Conservation (phyloP, 306 rosid genomes). For the Cucurbita maxima region DNA sequence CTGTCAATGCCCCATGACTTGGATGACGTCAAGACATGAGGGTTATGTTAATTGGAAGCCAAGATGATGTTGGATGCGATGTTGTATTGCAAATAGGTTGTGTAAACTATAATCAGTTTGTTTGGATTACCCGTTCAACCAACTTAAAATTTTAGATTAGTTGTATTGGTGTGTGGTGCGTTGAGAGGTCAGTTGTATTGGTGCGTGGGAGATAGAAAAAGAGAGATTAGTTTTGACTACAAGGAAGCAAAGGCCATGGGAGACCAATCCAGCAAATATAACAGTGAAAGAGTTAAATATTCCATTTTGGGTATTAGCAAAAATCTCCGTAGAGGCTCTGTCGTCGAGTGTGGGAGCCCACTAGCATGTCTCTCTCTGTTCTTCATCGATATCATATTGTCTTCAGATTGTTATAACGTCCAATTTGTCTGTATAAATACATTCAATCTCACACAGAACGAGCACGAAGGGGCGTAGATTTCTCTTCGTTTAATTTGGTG, state of each 20-base stretch:
- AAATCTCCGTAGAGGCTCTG: not conserved
- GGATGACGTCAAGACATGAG: too few species aligned
- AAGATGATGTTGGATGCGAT: too few species aligned
- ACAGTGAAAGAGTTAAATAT: not conserved
- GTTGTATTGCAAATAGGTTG: too few species aligned
- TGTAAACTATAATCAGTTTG: too few species aligned
- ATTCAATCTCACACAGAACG: not conserved
- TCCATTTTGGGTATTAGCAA: constrained; percentile 4
- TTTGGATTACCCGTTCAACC: too few species aligned
- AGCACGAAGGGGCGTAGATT: not conserved
- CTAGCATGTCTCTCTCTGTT: constrained; percentile 24
- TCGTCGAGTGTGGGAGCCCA: constrained; percentile 40
- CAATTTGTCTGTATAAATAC: not conserved
- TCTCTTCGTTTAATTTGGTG: not conserved
- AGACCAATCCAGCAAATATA: constrained; percentile 31
- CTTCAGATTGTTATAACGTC: not conserved
- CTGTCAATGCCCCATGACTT: too few species aligned
- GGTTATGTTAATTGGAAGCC: too few species aligned
- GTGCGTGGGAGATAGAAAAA: too few species aligned
- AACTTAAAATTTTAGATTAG: too few species aligned
- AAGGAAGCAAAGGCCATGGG: constrained; percentile 36
- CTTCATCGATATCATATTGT: not conserved
- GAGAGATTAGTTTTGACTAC: constrained; percentile 20
- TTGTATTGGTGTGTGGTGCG: too few species aligned
- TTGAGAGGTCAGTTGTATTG: too few species aligned